Conservation (phyloP, 768 basidiomycete genomes). For the Lanmaoa rubissima region DNA sequence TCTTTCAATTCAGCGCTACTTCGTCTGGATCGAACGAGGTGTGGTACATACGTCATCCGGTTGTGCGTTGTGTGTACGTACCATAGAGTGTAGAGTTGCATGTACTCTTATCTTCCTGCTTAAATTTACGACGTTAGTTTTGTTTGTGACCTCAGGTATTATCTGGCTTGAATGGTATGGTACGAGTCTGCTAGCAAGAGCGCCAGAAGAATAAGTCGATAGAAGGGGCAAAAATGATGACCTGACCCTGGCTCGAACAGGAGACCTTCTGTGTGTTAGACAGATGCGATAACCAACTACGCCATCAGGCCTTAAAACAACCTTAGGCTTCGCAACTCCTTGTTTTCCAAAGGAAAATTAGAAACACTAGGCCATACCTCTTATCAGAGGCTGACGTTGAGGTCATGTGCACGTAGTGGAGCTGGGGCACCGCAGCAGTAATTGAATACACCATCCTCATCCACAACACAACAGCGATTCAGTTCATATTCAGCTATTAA, state of each 20-base stretch:
- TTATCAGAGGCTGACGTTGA: too few species aligned
- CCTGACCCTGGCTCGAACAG: slow-evolving; percentile 64
- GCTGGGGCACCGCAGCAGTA: too few species aligned
- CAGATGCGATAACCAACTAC: slow-evolving; percentile 74
- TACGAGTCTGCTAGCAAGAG: not conserved
- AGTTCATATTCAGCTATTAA: too few species aligned
- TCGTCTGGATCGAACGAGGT: slow-evolving; percentile 4
- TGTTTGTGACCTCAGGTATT: not conserved
- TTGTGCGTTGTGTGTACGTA: slow-evolving; percentile 14
- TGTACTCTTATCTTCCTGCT: slow-evolving; percentile 23
- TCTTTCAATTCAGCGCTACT: not conserved
- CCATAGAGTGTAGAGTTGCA: slow-evolving; percentile 25
- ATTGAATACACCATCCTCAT: too few species aligned
- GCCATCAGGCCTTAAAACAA: slow-evolving; percentile 26
- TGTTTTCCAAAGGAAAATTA: too few species aligned
- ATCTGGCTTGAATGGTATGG: too few species aligned
- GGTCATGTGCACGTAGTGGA: too few species aligned
- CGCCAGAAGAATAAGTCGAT: too few species aligned
- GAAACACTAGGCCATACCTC: too few species aligned
- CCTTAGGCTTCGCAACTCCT: too few species aligned
- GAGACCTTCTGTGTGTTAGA: slow-evolving; percentile 77
- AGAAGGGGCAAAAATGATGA: slow-evolving; percentile 10
- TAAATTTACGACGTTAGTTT: slow-evolving; percentile 2
- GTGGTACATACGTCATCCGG: not conserved
- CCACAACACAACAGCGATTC: too few species aligned